A percentile compares a stretch with the other conserved stretches of the same genome.
phyloP scores from a whole-genome alignment of 768 basidiomycete species.

The button mushroom (Agaricus bisporus) region DNA sequence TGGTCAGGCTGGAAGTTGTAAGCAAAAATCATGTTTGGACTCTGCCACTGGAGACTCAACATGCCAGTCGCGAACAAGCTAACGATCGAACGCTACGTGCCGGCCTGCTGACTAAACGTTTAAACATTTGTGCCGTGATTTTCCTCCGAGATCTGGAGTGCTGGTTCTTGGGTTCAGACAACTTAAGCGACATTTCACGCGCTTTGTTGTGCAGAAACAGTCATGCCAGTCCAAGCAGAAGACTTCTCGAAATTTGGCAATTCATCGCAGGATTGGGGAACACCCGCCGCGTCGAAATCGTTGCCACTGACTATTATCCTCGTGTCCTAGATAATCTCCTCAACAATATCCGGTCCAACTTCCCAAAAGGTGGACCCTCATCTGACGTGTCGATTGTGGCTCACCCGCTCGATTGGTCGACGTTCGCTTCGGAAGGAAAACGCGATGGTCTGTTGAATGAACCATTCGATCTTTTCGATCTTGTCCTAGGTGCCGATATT shows the following conservation, averaged over 20 bases:
- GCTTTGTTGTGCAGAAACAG: no score
- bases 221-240: no score
- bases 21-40: neutral
- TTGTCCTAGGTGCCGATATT: conserved; percentile 79
- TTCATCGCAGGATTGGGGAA: no score
- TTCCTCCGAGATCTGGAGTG: no score
- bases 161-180: no score
- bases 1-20: conserved; percentile 14
- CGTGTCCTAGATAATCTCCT: conserved; percentile 65
- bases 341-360: conserved; percentile 55
- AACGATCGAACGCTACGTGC: no score
- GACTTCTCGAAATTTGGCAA: no score
- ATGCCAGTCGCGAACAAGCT: neutral
- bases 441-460: conserved; percentile 21
- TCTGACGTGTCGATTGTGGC: conserved; percentile 12
- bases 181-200: no score
- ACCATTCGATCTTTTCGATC: conserved; percentile 63
- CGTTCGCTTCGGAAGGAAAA: conserved; percentile 17
- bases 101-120: no score
- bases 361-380: conserved; percentile 18
- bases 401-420: conserved; percentile 58
- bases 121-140: no score
- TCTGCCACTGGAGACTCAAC: no score
- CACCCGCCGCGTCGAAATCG: conserved; percentile 25
- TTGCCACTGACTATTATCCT: conserved; percentile 77